phyloP scores from a whole-genome alignment of 202 grass and related monocot genomes.

The Musa balbisiana region DNA sequence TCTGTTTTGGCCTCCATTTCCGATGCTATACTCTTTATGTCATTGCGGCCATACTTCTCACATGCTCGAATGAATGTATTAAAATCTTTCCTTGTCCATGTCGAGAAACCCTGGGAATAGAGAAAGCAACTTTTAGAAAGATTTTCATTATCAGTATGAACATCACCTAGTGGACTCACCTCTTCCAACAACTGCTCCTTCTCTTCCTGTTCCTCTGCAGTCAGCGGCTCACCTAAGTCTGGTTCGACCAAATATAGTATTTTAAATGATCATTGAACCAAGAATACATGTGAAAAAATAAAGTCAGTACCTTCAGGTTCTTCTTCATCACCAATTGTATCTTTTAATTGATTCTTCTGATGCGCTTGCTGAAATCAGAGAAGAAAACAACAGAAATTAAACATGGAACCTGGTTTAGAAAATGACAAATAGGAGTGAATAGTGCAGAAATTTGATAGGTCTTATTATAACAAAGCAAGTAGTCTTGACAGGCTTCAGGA shows the following conservation, averaged over 20 bases:
- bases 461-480: neutral
- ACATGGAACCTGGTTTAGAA: neutral
- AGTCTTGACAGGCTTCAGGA: neutral
- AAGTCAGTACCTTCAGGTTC: conserved; percentile 61
- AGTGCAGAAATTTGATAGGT: neutral
- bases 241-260: conserved; percentile 19
- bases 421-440: neutral
- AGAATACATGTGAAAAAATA: neutral
- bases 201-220: conserved; percentile 83
- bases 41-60: conserved; percentile 91
- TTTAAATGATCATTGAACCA: neutral
- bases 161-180: conserved; percentile 31
- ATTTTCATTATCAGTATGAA: neutral
- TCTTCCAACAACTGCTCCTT: conserved; percentile 82
- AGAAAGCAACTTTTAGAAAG: conserved; percentile 7
- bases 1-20: conserved; percentile 96
- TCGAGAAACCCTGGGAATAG: conserved; percentile 64
- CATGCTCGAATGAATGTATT: conserved; percentile 92
- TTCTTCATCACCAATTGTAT: conserved; percentile 79
- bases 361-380: conserved; percentile 61
- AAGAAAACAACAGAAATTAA: conserved; percentile 15
- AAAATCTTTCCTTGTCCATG: conserved; percentile 95
- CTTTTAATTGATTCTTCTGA: conserved; percentile 72
- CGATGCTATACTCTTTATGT: conserved; percentile 83
- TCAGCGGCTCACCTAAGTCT: conserved; percentile 79